Evolutionary conservation across 345 rosid genomes (phyloP).

Genomic region (Conringia planisiliqua): DNA sequence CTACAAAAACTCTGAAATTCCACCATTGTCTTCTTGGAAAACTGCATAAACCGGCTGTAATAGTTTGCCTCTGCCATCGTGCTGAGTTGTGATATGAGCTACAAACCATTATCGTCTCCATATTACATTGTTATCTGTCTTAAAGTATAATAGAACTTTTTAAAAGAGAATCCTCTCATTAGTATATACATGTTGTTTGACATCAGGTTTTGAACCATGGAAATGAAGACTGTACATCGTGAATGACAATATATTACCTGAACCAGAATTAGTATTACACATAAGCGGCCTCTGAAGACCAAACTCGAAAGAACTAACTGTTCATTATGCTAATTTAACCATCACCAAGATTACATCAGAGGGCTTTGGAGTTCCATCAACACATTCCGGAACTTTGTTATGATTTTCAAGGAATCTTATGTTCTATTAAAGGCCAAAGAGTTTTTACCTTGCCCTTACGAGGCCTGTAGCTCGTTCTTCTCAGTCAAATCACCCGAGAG

Average conservation of each 20-base stretch:
- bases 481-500: constrained; percentile 4
- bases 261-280: constrained; percentile 20
- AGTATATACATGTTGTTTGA: neutral
- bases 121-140: neutral
- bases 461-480: constrained; percentile 1
- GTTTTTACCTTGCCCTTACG: constrained; percentile 15
- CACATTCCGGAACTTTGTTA: neutral
- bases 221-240: neutral
- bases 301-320: constrained; percentile 6
- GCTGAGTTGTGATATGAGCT: neutral
- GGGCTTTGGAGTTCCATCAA: constrained; percentile 11
- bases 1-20: constrained; percentile 42
- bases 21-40: constrained; percentile 56
- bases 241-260: neutral
- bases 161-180: neutral
- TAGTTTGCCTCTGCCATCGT: neutral
- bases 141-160: neutral
- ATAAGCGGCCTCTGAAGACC: constrained; percentile 6
- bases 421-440: constrained; percentile 4
- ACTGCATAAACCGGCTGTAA: constrained; percentile 1
- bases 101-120: neutral
- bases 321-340: constrained; percentile 8
- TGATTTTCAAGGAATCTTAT: neutral
- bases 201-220: neutral
- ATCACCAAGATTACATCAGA: constrained; percentile 13